Conservation (phyloP, 2,329 filamentous ascomycete genomes). For the Colletotrichum destructivum region DNA sequence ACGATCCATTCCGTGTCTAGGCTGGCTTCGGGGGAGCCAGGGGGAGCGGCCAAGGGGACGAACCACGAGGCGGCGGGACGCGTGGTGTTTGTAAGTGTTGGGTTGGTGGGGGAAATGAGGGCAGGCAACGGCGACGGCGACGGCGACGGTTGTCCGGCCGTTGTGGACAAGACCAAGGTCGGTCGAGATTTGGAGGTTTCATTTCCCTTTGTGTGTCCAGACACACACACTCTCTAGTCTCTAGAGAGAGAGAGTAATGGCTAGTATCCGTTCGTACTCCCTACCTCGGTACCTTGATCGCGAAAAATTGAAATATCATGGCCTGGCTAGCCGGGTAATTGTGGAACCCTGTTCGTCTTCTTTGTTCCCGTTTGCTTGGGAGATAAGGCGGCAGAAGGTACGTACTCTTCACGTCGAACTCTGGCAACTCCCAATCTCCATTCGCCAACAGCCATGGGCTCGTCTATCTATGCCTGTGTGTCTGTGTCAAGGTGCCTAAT, state of each 20-base stretch:
- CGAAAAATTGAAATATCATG: conserved; percentile 3
- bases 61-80: conserved; percentile 10
- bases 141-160: not conserved
- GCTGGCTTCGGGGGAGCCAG: conserved; percentile 21
- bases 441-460: not conserved
- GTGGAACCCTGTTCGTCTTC: conserved; percentile 22
- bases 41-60: conserved; percentile 2
- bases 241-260: too few relatives aligned
- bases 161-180: not conserved
- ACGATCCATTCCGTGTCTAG: conserved; percentile 24
- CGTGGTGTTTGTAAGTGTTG: not conserved
- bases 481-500: not conserved
- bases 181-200: not conserved
- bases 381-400: conserved; percentile 11
- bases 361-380: conserved; percentile 3
- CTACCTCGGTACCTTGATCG: not conserved
- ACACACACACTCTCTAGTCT: too few relatives aligned
- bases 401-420: not conserved
- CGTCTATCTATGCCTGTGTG: not conserved
- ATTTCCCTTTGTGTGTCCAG: too few relatives aligned
- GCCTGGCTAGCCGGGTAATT: conserved; percentile 30
- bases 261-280: too few relatives aligned
- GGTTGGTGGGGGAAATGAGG: not conserved
- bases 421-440: not conserved
- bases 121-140: not conserved